Evolutionary conservation across 345 rosid species (phyloP).

Genomic region (Zanthoxylum bungeanum): DNA sequence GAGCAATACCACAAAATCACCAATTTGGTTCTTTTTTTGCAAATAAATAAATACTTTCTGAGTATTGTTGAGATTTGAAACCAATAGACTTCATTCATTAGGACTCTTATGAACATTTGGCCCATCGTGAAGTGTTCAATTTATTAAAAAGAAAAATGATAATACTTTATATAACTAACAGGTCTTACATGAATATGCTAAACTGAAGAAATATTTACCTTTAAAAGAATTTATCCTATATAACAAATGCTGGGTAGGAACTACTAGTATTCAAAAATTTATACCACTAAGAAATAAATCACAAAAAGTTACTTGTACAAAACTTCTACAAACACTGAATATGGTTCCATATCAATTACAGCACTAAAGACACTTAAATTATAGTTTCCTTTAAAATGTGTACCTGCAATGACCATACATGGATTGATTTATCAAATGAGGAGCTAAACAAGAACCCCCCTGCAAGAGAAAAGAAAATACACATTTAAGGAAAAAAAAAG

Average conservation of each 20-base stretch:
- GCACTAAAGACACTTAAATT: neutral
- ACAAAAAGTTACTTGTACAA: neutral
- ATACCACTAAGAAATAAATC: neutral
- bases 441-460: conserved; percentile 86
- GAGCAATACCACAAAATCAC: neutral
- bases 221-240: neutral
- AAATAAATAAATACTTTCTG: neutral
- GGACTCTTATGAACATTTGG: neutral
- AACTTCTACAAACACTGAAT: neutral
- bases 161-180: neutral
- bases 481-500: conserved; percentile 19
- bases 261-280: neutral
- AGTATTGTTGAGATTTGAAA: neutral
- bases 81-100: too few relatives aligned
- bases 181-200: neutral
- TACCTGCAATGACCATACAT: conserved; percentile 92
- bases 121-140: neutral
- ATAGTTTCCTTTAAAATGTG: conserved; percentile 5
- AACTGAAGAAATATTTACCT: neutral
- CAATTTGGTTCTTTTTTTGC: neutral
- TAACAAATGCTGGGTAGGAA: neutral
- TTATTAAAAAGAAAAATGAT: neutral
- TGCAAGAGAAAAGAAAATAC: conserved; percentile 32
- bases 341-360: neutral
- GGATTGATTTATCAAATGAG: conserved; percentile 74